These are phyloP conservation scores for Phytophthora cactorum DNA, from an alignment of 352 stramenopile species.

Conservation along the genomic window DNA sequence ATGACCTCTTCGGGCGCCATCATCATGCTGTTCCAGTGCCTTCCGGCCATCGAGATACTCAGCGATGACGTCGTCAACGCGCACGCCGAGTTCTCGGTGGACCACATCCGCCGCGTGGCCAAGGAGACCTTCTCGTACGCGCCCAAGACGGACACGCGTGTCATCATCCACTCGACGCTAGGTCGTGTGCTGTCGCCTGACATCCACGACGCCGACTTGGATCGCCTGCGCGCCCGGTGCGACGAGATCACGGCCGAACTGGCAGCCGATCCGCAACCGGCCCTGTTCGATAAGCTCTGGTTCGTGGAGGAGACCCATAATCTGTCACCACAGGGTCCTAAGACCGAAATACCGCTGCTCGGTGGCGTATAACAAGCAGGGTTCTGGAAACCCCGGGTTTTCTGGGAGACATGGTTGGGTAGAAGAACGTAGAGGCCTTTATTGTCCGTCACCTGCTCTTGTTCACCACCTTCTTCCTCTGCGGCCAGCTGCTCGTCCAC, in stretches of 20 bases:
- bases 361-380: too few species aligned
- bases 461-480: too few species aligned
- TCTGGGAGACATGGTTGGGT: too few species aligned
- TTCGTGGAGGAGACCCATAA: slow-evolving; percentile 76
- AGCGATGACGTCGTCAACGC: slow-evolving; percentile 30
- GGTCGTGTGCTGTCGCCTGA: slow-evolving; percentile 59
- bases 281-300: slow-evolving; percentile 64
- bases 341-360: slow-evolving; percentile 52
- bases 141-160: slow-evolving; percentile 48
- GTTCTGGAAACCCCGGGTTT: too few species aligned
- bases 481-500: too few species aligned
- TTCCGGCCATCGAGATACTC: slow-evolving; percentile 18
- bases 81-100: slow-evolving; percentile 59
- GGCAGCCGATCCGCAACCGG: slow-evolving; percentile 23
- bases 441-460: too few species aligned
- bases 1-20: slow-evolving; percentile 69
- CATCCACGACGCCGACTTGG: slow-evolving; percentile 41
- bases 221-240: slow-evolving; percentile 49
- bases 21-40: slow-evolving; percentile 70
- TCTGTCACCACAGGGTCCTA: slow-evolving; percentile 58
- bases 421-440: too few species aligned
- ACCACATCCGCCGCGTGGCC: slow-evolving; percentile 54
- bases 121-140: slow-evolving; percentile 57
- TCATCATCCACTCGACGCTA: slow-evolving; percentile 79
- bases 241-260: slow-evolving; percentile 59